Conservation (phyloP, 2,329 filamentous ascomycete species). For the Zymoseptoria tritici region DNA sequence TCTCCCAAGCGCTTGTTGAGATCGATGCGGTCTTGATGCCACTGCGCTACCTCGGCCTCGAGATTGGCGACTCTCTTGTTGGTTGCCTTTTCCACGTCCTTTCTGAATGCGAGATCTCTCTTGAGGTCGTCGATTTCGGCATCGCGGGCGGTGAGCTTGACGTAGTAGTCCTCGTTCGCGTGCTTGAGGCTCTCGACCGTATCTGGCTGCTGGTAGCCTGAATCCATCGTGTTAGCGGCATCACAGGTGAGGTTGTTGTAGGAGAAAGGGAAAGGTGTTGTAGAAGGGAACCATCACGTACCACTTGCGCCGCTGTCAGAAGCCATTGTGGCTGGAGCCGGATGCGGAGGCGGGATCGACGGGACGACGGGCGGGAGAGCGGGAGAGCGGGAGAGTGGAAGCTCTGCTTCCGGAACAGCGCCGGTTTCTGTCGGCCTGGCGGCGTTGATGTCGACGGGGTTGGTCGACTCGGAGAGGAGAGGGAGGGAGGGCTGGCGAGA, state of each 20-base stretch:
- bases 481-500: background rate
- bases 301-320: background rate
- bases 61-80: background rate
- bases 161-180: conserved; percentile 3
- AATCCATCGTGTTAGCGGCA: conserved; percentile 1
- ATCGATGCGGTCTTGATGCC: background rate
- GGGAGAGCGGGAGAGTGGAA: background rate
- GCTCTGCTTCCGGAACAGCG: background rate
- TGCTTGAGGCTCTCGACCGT: background rate
- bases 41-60: background rate
- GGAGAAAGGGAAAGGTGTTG: background rate
- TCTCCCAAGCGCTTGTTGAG: background rate
- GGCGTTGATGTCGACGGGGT: background rate
- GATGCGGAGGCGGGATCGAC: background rate
- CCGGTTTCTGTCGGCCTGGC: background rate
- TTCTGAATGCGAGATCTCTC: background rate
- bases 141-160: conserved; percentile 3
- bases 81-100: background rate
- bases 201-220: background rate
- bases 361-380: background rate
- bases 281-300: background rate
- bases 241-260: background rate
- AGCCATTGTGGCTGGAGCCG: background rate
- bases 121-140: background rate
- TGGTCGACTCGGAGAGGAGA: background rate